These are phyloP conservation scores for Ramalina peruviana DNA, from an alignment of 495 filamentous ascomycete species.

Conservation along the genomic window DNA sequence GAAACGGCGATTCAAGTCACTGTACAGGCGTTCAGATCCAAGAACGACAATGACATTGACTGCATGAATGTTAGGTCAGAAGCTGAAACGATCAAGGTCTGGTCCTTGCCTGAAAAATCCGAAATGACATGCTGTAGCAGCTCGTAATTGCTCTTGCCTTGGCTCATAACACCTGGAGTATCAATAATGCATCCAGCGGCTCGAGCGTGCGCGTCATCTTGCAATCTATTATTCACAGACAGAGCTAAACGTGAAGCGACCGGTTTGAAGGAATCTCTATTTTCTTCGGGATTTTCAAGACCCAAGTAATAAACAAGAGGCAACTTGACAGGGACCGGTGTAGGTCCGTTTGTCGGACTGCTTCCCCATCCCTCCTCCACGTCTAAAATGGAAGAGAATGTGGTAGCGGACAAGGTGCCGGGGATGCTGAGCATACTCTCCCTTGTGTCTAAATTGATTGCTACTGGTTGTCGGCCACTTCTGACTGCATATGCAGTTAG, in stretches of 20 bases:
- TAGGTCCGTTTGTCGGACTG: conserved; percentile 82
- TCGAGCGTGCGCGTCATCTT: conserved; percentile 59
- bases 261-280: conserved; percentile 55
- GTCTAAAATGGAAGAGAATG: conserved; percentile 75
- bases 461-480: conserved; percentile 59
- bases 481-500: conserved; percentile 71
- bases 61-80: conserved; percentile 14
- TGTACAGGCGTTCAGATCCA: conserved; percentile 70
- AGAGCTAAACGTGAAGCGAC: conserved; percentile 66
- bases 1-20: conserved; percentile 62
- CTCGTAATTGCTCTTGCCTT: conserved; percentile 54
- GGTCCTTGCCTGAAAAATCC: conserved; percentile 59
- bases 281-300: conserved; percentile 57
- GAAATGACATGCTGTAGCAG: conserved; percentile 68
- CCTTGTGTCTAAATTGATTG: conserved; percentile 74
- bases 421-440: conserved; percentile 80
- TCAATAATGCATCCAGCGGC: conserved; percentile 74
- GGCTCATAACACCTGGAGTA: conserved; percentile 54
- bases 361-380: conserved; percentile 84
- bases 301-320: conserved; percentile 90
- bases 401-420: conserved; percentile 69
- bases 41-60: conserved; percentile 71
- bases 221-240: conserved; percentile 60
- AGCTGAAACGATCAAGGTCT: conserved; percentile 3
- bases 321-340: conserved; percentile 73